A percentile compares a stretch with the other conserved stretches of the same genome.
These are phyloP conservation scores for Populus hybrid DNA, from an alignment of 441 rosid genomes.

Conservation along the genomic window DNA sequence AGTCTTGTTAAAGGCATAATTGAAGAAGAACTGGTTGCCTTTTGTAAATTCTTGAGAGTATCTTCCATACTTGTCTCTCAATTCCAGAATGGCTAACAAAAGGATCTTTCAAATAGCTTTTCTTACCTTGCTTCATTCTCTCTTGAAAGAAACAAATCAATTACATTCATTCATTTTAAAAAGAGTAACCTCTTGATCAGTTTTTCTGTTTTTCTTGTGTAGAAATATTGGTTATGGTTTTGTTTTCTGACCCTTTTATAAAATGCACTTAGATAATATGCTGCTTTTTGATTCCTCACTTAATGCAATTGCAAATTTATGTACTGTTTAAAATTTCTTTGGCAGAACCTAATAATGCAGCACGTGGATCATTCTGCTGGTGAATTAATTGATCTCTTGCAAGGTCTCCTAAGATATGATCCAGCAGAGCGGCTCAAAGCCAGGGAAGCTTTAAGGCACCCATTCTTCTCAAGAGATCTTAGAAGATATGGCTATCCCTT, in stretches of 20 bases:
- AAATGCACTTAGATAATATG: neutral
- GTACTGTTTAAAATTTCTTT: neutral
- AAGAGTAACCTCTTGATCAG: neutral
- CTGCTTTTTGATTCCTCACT: neutral
- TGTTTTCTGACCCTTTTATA: neutral
- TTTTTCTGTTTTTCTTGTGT: neutral
- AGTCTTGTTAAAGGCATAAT: neutral
- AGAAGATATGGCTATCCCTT: slow-evolving; percentile 39
- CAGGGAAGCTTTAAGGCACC: slow-evolving; percentile 78
- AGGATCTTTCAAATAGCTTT: neutral
- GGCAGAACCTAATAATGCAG: slow-evolving; percentile 87
- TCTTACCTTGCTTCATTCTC: neutral
- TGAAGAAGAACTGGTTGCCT: neutral
- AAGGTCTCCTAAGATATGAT: slow-evolving; percentile 76
- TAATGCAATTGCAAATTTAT: neutral
- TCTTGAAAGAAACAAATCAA: neutral
- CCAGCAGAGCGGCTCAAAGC: slow-evolving; percentile 70
- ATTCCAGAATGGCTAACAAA: neutral
- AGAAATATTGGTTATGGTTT: no score
- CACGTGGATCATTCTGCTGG: slow-evolving; percentile 95
- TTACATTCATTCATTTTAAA: neutral
- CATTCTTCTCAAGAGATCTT: slow-evolving; percentile 67
- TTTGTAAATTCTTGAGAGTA: neutral
- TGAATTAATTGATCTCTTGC: slow-evolving; percentile 77
- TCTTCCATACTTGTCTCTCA: neutral